Percentiles rank a stretch among this genome's conserved stretches.
These are phyloP conservation scores for Geotrichum citri-aurantii DNA, from an alignment of 1,139 yeast species.

Conservation along the genomic window DNA sequence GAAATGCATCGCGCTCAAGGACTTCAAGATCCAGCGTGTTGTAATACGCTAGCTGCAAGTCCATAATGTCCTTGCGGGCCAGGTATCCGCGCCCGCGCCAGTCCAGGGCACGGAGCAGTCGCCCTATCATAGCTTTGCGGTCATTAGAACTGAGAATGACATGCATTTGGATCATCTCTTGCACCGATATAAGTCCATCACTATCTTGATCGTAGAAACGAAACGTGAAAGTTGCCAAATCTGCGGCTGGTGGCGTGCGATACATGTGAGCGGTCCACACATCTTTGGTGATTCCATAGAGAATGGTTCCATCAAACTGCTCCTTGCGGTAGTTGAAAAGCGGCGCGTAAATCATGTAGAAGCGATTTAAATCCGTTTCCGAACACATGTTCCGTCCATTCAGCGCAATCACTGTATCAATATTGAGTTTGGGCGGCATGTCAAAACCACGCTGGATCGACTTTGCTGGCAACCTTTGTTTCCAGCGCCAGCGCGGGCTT, in stretches of 20 bases:
- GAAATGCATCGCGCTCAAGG: not conserved
- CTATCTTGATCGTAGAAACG: slow-evolving; percentile 25
- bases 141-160: not conserved
- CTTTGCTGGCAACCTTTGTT: slow-evolving; percentile 18
- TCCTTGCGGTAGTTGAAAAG: not conserved
- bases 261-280: slow-evolving; percentile 19
- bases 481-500: slow-evolving; percentile 30
- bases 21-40: slow-evolving; percentile 3
- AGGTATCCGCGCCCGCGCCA: slow-evolving; percentile 19
- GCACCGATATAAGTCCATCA: slow-evolving; percentile 28
- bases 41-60: not conserved
- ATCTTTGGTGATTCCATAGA: slow-evolving; percentile 21
- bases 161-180: slow-evolving; percentile 22
- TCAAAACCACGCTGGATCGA: slow-evolving; percentile 13
- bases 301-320: not conserved
- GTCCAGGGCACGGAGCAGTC: slow-evolving; percentile 19
- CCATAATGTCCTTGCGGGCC: slow-evolving; percentile 8
- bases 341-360: slow-evolving; percentile 6
- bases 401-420: slow-evolving; percentile 3
- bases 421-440: slow-evolving; percentile 14
- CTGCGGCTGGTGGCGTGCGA: not conserved
- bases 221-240: slow-evolving; percentile 2
- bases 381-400: not conserved
- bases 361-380: slow-evolving; percentile 3
- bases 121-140: not conserved